Base-by-base conservation (phyloP, 2,329 filamentous ascomycete genomes). In the Cladobotryum mycophilum region DNA sequence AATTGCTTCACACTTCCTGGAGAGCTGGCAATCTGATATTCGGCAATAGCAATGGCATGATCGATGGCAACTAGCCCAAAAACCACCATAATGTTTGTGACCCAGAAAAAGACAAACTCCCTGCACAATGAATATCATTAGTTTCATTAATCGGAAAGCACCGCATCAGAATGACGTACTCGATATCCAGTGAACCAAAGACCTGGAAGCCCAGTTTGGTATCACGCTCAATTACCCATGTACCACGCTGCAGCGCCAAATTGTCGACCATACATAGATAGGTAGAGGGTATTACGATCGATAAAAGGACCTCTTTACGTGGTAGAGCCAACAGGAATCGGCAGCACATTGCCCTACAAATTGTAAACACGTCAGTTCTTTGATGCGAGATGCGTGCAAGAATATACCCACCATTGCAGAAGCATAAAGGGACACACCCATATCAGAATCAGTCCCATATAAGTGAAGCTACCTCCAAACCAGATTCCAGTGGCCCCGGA, bases 261-360 rank as follows among this genome's bases (percentile, higher is more conserved):
- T 84, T 86, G 56, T 90, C 86, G 11, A 89, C 82, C 2, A 84
- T 60, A 84, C 86, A 89, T 2, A 89, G 74, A 56, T 88, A 89
- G 0, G 85, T 2, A 0, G 86, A 89, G 1, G 86, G 82, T 1
- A 85, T 47, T 0, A 72, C 56, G 22, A 89, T 82, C 1, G 85
- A 82, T 3, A 86, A 61, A 5, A 88, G 70, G 56, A 88, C 82
- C 52, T 81, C 78, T 49, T 30, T 45, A 3, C 37, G 17, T 6
- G 52, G 52, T 36, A 53, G 34, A 13, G 41, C 17, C n/a, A 44
- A 22, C 20, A 51, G 22, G 15, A 53, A 53, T 7, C 44, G 34
- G 11, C 44, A 40, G 37, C 22, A 48, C 13, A 51, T n/a, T 12
- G 22, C 5, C 49, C 43, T 45, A 15, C 13, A 11, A 11, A 25